These are phyloP conservation scores for Fusarium sp. DNA, from an alignment of 2,329 filamentous ascomycete genomes.

Conservation along the genomic window DNA sequence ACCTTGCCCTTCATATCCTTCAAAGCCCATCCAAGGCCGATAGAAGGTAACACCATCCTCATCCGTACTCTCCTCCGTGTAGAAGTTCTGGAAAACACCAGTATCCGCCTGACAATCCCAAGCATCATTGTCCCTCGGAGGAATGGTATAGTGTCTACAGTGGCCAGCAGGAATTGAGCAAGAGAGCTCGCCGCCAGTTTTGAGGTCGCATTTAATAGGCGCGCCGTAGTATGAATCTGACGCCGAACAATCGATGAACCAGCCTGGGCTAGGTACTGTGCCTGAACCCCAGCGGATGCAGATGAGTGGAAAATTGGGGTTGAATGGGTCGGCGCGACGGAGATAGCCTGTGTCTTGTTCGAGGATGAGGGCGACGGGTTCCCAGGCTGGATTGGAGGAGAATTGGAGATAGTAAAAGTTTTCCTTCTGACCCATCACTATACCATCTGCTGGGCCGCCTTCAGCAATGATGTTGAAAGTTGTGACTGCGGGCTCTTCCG, in stretches of 20 bases:
- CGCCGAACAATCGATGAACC: not conserved
- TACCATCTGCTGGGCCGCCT: not conserved
- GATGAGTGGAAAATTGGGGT: not conserved
- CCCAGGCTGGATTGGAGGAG: not conserved
- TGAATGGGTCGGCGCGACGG: not conserved
- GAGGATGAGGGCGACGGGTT: not conserved
- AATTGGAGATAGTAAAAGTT: not conserved
- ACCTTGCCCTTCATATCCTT: not conserved
- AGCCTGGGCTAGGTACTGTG: not conserved
- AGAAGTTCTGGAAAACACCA: not conserved
- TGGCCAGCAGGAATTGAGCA: not conserved
- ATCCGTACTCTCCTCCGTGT: not conserved
- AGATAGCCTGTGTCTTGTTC: not conserved
- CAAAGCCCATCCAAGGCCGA: not conserved
- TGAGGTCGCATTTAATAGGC: not conserved
- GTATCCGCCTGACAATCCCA: not conserved
- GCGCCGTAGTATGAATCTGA: not conserved
- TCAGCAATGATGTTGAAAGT: not conserved
- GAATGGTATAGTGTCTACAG: not conserved
- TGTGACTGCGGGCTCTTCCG: not conserved
- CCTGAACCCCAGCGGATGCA: not conserved
- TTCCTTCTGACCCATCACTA: not conserved
- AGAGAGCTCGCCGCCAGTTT: not conserved
- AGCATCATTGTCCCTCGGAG: not conserved
- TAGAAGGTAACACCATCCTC: not conserved